Base-by-base conservation (phyloP, 345 rosid genomes). In the Salix dunnii region DNA sequence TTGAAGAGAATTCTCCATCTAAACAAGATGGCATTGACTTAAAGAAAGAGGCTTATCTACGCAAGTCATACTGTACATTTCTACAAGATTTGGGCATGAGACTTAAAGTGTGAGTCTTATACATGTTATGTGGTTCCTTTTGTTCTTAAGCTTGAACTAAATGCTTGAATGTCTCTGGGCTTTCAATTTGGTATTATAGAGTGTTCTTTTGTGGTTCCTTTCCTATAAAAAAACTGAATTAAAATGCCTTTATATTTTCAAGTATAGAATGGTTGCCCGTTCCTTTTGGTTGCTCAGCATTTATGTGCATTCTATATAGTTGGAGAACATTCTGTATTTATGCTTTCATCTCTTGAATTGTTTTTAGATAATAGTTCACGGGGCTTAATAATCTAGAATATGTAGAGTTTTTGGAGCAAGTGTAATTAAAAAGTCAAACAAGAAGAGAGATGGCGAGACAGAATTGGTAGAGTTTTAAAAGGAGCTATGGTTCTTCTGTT, bases 51-150 rank as follows among this genome's bases (percentile, higher is more conserved):
- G 90, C 97, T 0, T 89, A 92, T 84, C 79, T 93, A 23, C 95
- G 97, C 81, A 96, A 96, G 86, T 93, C 98, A 16, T 96, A 96
- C 83, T 96, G 99, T 82, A 96, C 99, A 20, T 93, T 89, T 87
- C 82, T 96, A 85, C 99, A 96, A 84, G 99, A 93, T 85, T 86
- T 96, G 73, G 99, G 99, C 86, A 96, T 96, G 97, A 78, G 96
- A 79, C 87, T 96, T n/a, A 96, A 93, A 93, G 98, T 96, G 99
- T 79, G 78, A 63, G 77, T 73, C 16, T 73, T 49, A 35, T 65
- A 49, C 5, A 49, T 38, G 40, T 68, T 42, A 11, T 42, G 14
- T 31, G 3, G 53, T 67, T n/a, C 35, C 38, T 38, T 1, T 12
- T 58, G 6, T 58, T 21, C 31, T 62, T 20, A 58, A 16, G 80